Evolutionary conservation across 2,329 filamentous ascomycete species (phyloP), one percentile per base, ranked within the genome.

Genomic region (Simplicillium aogashimaense): DNA sequence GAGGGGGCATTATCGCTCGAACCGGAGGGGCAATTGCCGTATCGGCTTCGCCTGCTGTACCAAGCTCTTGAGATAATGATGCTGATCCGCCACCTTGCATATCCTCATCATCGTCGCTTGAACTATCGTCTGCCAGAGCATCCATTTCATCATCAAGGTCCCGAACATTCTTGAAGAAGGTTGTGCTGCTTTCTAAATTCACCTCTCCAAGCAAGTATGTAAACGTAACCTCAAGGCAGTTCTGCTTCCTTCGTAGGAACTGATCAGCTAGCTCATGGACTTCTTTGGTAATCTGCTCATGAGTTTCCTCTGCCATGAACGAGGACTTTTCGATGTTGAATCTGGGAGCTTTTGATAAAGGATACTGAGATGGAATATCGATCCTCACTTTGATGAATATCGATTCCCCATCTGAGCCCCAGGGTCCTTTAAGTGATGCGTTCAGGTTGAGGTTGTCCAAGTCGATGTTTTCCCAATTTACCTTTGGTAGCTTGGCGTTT

Each of bases 61-160:
- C 69, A 16, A 81, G 62, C 47, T 81, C 76, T 46, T 79, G 76
- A 7, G 76, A 80, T 72, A 81, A 75, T 40, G 72, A 70, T 11
- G 69, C 71, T 8, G 71, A 74, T 14, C 68, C 70, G 3, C 70
- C 70, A 2, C 68, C 55, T 1, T 68, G 67, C 10, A 74, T 71
- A 17, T 71, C 66, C 35, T 66, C 66, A 9, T 25, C 20, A 16
- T 89, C 86, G 47, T 89, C 85, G 51, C 85, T 94, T 3, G 87
- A 95, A 48, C 86, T 90, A 47, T 92, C 86, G 42, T 85, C 83
- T 25, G 67, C 72, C 29, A 78, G 58, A 3, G 64, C 75, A 43
- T 72, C 74, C 6, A 75, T 53, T 36, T 70, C 68, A 51, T 77
- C 70, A 40, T 76, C 76, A 7, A 78, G 58, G 47, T 84, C 80